Percentiles rank a stretch among this genome's conserved stretches.
Conservation (phyloP, 192 early-diverging fungal genomes). For the Umbelopsis vinacea region DNA sequence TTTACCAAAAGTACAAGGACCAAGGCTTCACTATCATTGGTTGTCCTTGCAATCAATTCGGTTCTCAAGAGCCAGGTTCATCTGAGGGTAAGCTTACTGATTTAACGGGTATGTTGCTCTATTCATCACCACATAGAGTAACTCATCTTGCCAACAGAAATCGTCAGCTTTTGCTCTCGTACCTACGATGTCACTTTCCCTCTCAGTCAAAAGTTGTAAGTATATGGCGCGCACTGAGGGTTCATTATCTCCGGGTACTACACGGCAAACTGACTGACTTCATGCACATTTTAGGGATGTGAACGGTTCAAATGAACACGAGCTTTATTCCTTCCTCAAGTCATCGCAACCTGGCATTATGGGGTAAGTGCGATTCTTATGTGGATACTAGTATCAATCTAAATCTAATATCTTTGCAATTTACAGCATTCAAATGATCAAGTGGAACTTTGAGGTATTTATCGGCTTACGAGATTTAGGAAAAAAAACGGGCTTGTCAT, state of each 20-base stretch:
- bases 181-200: conserved; percentile 87
- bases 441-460: conserved; percentile 80
- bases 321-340: conserved; percentile 71
- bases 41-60: conserved; percentile 94
- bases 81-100: conserved; percentile 47
- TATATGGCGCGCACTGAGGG: not conserved
- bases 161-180: conserved; percentile 60
- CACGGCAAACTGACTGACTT: not conserved
- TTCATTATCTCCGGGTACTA: not conserved
- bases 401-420: not conserved
- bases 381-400: not conserved
- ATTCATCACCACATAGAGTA: too few relatives aligned
- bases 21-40: conserved; percentile 84
- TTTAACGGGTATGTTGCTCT: conserved; percentile 34
- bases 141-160: conserved; percentile 23
- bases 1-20: conserved; percentile 69
- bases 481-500: conserved; percentile 1
- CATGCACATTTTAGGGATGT: conserved; percentile 58
- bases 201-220: conserved; percentile 78
- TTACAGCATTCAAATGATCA: conserved; percentile 58
- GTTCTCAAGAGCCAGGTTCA: conserved; percentile 61
- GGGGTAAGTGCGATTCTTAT: not conserved
- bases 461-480: not conserved
- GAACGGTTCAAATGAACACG: conserved; percentile 69
- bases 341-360: conserved; percentile 43